Conservation (phyloP, 2,329 filamentous ascomycete genomes). For the Bipolaris zeicola region DNA sequence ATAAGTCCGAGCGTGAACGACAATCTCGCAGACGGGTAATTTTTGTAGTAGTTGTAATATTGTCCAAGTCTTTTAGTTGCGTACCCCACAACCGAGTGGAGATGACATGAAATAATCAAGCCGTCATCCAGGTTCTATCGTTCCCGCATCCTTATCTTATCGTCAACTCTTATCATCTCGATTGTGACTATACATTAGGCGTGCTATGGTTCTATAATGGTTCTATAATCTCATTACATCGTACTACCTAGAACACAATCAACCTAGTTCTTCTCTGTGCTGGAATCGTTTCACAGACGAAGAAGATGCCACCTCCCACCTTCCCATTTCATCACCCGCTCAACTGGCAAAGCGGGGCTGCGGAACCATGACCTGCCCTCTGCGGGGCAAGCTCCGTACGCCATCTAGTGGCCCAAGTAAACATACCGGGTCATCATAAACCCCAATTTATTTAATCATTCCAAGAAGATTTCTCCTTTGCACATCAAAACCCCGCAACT, state of each 20-base stretch:
- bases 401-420: neutral
- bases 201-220: neutral
- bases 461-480: neutral
- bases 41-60: too few species aligned
- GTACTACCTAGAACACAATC: neutral
- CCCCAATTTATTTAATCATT: neutral
- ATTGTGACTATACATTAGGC: neutral
- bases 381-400: slow-evolving; percentile 25
- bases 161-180: neutral
- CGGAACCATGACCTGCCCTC: slow-evolving; percentile 23
- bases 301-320: slow-evolving; percentile 1
- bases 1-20: too few species aligned
- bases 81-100: neutral
- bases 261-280: neutral
- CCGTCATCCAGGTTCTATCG: neutral
- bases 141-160: slow-evolving; percentile 6
- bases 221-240: neutral
- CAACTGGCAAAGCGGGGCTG: slow-evolving; percentile 27
- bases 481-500: neutral
- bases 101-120: neutral
- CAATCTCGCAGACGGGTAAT: too few species aligned
- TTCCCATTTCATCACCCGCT: slow-evolving; percentile 20
- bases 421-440: neutral
- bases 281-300: neutral
- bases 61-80: neutral